A percentile compares a stretch with the other conserved stretches of the same genome.
Conservation (phyloP, 139 green algal genomes). For the Micractinium conductrix region DNA sequence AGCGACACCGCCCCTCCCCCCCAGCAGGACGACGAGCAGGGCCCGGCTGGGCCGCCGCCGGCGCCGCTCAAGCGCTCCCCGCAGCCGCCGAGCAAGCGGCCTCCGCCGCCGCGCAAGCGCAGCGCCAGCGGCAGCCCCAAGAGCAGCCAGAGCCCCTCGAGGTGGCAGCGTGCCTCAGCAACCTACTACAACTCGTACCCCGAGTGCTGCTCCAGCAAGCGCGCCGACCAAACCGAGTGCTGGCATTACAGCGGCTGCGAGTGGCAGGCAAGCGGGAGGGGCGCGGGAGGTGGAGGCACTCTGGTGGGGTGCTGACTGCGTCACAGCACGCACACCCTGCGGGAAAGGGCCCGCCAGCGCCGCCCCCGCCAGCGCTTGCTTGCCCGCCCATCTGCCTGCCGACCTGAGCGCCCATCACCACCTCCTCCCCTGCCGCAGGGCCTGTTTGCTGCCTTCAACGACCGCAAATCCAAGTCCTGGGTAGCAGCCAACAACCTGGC, state of each 20-base stretch:
- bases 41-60: background rate
- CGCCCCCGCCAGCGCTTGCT: too few relatives aligned
- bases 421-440: background rate
- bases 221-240: conserved; percentile 9
- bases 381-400: background rate
- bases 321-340: too few relatives aligned
- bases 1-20: background rate
- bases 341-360: too few relatives aligned
- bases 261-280: background rate
- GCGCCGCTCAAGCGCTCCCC: background rate
- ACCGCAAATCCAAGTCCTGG: background rate
- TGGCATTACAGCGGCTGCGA: background rate
- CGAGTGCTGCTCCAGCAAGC: background rate
- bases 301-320: background rate
- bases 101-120: too few relatives aligned
- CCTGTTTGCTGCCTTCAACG: background rate
- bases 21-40: background rate
- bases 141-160: background rate
- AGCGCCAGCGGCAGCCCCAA: background rate
- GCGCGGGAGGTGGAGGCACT: background rate
- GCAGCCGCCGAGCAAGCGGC: too few relatives aligned
- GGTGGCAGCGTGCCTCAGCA: background rate
- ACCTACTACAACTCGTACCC: conserved; percentile 19
- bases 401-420: background rate
- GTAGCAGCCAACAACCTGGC: background rate